phyloP scores from a whole-genome alignment of 495 filamentous ascomycete genomes.

The Elasticomyces elasticus region DNA sequence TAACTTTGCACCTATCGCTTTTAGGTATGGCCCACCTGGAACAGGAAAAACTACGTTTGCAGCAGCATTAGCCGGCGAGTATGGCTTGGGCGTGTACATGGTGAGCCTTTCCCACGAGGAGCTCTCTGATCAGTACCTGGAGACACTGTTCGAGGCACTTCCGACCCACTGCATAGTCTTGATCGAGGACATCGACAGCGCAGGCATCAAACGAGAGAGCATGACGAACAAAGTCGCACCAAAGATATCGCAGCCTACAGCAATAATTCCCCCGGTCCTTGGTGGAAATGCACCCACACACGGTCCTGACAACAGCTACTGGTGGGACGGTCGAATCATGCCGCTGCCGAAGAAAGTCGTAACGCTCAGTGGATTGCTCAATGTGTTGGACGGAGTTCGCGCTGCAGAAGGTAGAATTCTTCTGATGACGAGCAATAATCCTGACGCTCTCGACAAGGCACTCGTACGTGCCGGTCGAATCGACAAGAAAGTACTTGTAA shows the following conservation, averaged over 20 bases:
- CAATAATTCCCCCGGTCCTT: too few species aligned
- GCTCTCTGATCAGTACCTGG: slow-evolving; percentile 28
- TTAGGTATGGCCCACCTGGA: slow-evolving; percentile 14
- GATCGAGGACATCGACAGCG: slow-evolving; percentile 23
- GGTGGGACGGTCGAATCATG: too few species aligned
- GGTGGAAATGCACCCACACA: neutral
- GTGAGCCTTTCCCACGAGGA: slow-evolving; percentile 37
- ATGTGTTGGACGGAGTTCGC: slow-evolving; percentile 22
- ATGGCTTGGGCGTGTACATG: slow-evolving; percentile 55
- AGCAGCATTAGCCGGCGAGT: slow-evolving; percentile 35
- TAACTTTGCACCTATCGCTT: too few species aligned
- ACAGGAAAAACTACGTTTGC: slow-evolving; percentile 17
- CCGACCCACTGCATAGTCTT: slow-evolving; percentile 22
- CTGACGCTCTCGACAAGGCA: slow-evolving; percentile 20
- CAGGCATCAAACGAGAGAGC: slow-evolving; percentile 25
- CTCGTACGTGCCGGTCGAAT: slow-evolving; percentile 24
- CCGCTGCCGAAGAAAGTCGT: slow-evolving; percentile 5
- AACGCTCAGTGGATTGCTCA: slow-evolving; percentile 22
- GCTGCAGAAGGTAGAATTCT: slow-evolving; percentile 20
- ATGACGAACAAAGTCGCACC: slow-evolving; percentile 11
- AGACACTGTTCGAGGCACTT: slow-evolving; percentile 17
- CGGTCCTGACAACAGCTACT: too few species aligned
- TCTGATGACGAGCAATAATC: slow-evolving; percentile 25
- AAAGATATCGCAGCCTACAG: too few species aligned
- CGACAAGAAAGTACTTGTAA: slow-evolving; percentile 19